phyloP scores from a whole-genome alignment of 768 basidiomycete genomes.

The Suillus placidus region DNA sequence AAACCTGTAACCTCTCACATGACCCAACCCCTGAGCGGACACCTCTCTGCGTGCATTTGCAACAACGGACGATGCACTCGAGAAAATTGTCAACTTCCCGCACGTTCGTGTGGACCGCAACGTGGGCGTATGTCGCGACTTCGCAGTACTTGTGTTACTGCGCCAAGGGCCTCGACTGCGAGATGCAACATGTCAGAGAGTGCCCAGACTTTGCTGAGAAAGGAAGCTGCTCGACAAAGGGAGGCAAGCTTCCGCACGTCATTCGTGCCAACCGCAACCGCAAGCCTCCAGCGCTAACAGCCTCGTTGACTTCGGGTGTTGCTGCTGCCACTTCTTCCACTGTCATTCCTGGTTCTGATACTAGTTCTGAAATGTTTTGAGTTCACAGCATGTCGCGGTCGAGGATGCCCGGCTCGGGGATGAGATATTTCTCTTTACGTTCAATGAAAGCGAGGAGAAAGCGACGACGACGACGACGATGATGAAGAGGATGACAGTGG shows the following conservation, averaged over 20 bases:
- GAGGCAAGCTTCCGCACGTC: slow-evolving; percentile 95
- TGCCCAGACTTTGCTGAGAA: slow-evolving; percentile 96
- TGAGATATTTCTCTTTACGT: slow-evolving; percentile 81
- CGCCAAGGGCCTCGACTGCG: slow-evolving; percentile 80
- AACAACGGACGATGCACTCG: slow-evolving; percentile 89
- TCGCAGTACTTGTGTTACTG: slow-evolving; percentile 96
- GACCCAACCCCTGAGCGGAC: slow-evolving; percentile 93
- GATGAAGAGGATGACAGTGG: slow-evolving; percentile 45
- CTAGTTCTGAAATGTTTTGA: slow-evolving; percentile 35
- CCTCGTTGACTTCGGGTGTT: slow-evolving; percentile 24
- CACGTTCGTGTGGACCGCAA: slow-evolving; percentile 86
- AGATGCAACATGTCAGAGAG: slow-evolving; percentile 90
- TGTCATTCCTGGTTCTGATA: slow-evolving; percentile 33
- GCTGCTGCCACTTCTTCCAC: slow-evolving; percentile 27
- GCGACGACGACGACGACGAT: slow-evolving; percentile 46
- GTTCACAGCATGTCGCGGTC: slow-evolving; percentile 45
- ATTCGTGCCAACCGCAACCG: slow-evolving; percentile 83
- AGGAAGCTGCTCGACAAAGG: slow-evolving; percentile 78
- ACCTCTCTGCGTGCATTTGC: slow-evolving; percentile 93
- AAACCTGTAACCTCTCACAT: slow-evolving; percentile 90
- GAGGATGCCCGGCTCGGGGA: slow-evolving; percentile 76
- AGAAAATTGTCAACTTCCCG: slow-evolving; percentile 83
- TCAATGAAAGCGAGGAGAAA: slow-evolving; percentile 66
- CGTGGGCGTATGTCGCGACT: slow-evolving; percentile 90
- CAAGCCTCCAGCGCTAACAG: slow-evolving; percentile 39